Conservation (phyloP, 768 basidiomycete genomes). For the Ramaria rubella region DNA sequence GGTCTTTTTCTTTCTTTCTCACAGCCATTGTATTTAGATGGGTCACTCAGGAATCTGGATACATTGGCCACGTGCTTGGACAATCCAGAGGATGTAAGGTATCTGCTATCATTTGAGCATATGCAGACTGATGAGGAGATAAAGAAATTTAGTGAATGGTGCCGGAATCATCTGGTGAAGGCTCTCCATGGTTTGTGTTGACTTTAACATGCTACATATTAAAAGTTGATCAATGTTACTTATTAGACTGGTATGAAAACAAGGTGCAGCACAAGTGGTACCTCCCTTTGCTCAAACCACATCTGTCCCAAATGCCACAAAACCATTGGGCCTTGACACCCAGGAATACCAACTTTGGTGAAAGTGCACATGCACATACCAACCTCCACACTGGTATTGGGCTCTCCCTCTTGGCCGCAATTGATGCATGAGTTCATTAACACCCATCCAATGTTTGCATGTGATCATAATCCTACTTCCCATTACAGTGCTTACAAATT, state of each 20-base stretch:
- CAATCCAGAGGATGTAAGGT: background rate
- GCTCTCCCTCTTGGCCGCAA: slow-evolving; percentile 16
- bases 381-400: no score
- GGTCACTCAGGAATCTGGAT: slow-evolving; percentile 8
- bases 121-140: slow-evolving; percentile 11
- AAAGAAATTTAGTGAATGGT: slow-evolving; percentile 13
- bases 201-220: background rate
- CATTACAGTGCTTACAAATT: background rate
- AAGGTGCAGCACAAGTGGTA: slow-evolving; percentile 16
- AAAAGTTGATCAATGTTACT: background rate
- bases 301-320: slow-evolving; percentile 12
- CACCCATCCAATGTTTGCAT: no score
- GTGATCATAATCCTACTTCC: no score
- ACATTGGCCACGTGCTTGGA: background rate
- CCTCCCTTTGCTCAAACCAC: slow-evolving; percentile 15
- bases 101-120: background rate
- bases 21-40: slow-evolving; percentile 9
- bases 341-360: slow-evolving; percentile 17
- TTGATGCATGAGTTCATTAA: slow-evolving; percentile 8
- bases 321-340: slow-evolving; percentile 17
- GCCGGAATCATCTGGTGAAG: slow-evolving; percentile 10
- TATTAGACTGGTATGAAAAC: slow-evolving; percentile 17
- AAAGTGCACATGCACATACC: no score
- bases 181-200: slow-evolving; percentile 13
- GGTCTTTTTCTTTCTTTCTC: background rate